Evolutionary conservation across 768 basidiomycete species (phyloP).

Genomic region (Dentipellis fragilis): DNA sequence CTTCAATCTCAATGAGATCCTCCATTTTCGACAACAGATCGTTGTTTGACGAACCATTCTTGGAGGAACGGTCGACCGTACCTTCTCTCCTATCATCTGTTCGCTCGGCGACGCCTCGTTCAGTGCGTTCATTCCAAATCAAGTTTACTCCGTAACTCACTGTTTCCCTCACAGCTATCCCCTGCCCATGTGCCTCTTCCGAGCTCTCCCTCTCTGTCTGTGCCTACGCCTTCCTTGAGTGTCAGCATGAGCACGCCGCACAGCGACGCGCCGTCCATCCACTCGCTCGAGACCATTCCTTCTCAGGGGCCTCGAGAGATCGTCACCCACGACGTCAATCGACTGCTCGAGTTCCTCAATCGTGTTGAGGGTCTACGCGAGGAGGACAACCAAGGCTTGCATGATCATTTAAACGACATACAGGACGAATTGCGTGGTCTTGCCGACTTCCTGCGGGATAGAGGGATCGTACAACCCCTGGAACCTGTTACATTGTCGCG

Average conservation of each 20-base stretch:
- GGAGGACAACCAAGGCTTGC: constrained; percentile 53
- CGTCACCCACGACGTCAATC: constrained; percentile 41
- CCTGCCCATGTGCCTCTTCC: constrained; percentile 23
- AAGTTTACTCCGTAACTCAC: constrained; percentile 3
- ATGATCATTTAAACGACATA: constrained; percentile 59
- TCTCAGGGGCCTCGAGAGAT: constrained; percentile 28
- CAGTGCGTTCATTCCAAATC: constrained; percentile 16
- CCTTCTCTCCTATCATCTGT: constrained; percentile 46
- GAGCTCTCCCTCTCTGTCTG: constrained; percentile 24
- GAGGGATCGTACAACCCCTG: not conserved
- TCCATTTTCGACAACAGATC: constrained; percentile 20
- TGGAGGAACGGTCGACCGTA: constrained; percentile 37
- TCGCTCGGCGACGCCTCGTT: constrained; percentile 15
- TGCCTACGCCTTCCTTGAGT: constrained; percentile 32
- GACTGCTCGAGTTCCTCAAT: constrained; percentile 43
- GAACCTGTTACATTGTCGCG: constrained; percentile 1
- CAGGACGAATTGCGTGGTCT: constrained; percentile 60
- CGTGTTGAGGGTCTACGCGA: constrained; percentile 56
- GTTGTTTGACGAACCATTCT: constrained; percentile 14
- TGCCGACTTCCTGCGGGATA: constrained; percentile 18
- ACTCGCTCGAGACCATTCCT: constrained; percentile 33
- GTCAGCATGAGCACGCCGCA: constrained; percentile 42
- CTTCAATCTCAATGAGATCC: constrained; percentile 21
- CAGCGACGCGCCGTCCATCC: constrained; percentile 38
- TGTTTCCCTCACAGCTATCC: constrained; percentile 16